Evolutionary conservation across 2,329 filamentous ascomycete genomes (phyloP), one percentile per base, ranked within the genome.

Genomic region (Cryphonectria naterciae): DNA sequence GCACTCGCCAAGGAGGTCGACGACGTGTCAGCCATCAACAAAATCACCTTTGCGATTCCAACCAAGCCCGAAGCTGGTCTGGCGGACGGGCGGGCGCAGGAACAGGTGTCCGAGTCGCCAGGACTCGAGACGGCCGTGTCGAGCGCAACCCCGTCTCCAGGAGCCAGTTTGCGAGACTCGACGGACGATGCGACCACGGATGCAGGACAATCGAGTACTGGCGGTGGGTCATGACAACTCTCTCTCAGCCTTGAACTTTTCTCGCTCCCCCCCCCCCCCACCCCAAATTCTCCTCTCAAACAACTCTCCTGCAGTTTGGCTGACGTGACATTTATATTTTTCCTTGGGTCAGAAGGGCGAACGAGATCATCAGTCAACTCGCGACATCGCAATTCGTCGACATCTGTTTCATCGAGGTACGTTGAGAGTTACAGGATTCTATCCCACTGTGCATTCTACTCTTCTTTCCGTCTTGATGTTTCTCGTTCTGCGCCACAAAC

Each of bases 21-120:
- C 8, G 64, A 60, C 8, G 58, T 22, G 63, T 63, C 69, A 22
- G 28, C 63, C 37, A 58, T 63, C 37, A 52, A 13, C 62, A 70
- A 66, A 56, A 71, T 73, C 71, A 71, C 69, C 17, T 73, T 73
- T 61, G 61, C 71, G 22, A 64, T 73, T 43, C 71, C 71, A 28
- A 54, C 46, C 39, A 71, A 71, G 66, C 54, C 54, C 25, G 56
- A 65, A 25, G 52, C 28, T 39, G 65, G 39, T 32, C 46, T n/a
- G 22, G 54, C 39, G 19, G 68, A 66, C 25, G 41, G 35, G 41
- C 37, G 28, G 37, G 32, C 22, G 22, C 41, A 60, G 19, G 56
- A 61, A 2, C 54, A 61, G 22, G 63, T 25, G 3, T 58, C 54
- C 6, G 62, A 67, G 35, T 73, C 69, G 11, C 67, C 54, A 19